A percentile compares a stretch with the other conserved stretches of the same genome.
Conservation (phyloP, 352 stramenopile genomes). For the Phytophthora vignae region DNA sequence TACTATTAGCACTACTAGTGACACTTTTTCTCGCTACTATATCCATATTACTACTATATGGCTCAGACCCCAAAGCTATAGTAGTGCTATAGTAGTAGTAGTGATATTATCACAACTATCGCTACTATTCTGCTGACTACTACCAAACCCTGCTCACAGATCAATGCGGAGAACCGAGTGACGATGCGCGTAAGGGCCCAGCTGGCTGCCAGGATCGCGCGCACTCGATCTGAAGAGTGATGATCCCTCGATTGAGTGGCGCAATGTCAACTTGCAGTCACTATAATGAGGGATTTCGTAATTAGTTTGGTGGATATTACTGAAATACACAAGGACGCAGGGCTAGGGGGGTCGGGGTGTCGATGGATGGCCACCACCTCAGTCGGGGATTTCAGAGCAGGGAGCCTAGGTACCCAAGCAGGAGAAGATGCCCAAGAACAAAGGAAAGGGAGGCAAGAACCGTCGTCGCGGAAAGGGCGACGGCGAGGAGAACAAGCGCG, state of each 20-base stretch:
- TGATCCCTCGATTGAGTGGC: constrained; percentile 1
- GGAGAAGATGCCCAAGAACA: constrained; percentile 86
- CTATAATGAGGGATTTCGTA: neutral
- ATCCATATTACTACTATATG: no score
- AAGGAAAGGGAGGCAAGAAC: constrained; percentile 99
- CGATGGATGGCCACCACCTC: constrained; percentile 19
- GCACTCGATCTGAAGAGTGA: constrained; percentile 1
- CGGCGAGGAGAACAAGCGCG: constrained; percentile 98
- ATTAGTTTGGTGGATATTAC: neutral
- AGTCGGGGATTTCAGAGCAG: constrained; percentile 36
- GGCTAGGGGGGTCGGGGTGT: neutral
- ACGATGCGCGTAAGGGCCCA: neutral
- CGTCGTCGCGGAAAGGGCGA: constrained; percentile 98
- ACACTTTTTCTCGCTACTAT: no score
- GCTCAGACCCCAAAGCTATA: no score
- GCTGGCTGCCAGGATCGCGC: constrained; percentile 9
- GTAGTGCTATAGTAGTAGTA: no score
- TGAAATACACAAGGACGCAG: neutral
- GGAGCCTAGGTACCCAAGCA: neutral
- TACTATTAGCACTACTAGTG: no score
- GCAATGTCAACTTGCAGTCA: neutral
- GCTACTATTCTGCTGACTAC: no score
- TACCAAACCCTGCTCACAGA: no score
- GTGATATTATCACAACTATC: no score
- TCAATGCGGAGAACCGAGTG: constrained; percentile 13